Evolutionary conservation across 2,329 filamentous ascomycete genomes (phyloP), one percentile per base, ranked within the genome.

Genomic region (Immersiporthe knoxdaviesiana): DNA sequence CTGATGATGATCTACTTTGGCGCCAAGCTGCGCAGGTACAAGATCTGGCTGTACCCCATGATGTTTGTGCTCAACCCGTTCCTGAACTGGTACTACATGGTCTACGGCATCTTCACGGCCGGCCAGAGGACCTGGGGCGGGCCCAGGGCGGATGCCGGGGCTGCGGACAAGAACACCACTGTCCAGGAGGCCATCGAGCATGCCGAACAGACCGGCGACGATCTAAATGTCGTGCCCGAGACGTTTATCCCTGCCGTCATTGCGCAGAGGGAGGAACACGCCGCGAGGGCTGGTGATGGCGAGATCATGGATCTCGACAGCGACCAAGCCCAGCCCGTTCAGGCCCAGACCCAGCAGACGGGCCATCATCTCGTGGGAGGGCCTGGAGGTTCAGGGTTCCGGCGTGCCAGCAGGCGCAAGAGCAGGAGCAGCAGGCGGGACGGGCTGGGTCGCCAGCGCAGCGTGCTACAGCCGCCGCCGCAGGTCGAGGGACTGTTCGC

Each of bases 31-130:
- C 90, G 91, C 71, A 88, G 96, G 14, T 97, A 91, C 83, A 98
- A 99, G 84, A 92, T 97, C 72, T 95, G 93, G 91, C 84, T 98
- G 7, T 98, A 98, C 77, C 95, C 95, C 0, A 75, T 98, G 72
- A 97, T 98, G 94, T 98, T 97, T 78, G 81, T 97, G 61, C 79
- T 97, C 72, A 98, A 97, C 77, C 95, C 96, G 0, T 97, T 98
- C 77, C 94, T 97, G 85, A 98, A 98, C 80, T 98, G 95, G 95
- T 88, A 93, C 69, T 98, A 98, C 82, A 97, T 97, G 92, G 91
- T 97, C 2, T 97, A 97, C 78, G 94, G 94, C 59, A 97, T 97
- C 74, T 96, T 97, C 79, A 97, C 95, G 0, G 94, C 94, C 39
- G 94, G 94, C 27, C 93, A 97, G 78, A 87, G 95, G 73, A 98